phyloP scores from a whole-genome alignment of 108 stramenopile genomes.

The Mayamaea pseudoterrestris region DNA sequence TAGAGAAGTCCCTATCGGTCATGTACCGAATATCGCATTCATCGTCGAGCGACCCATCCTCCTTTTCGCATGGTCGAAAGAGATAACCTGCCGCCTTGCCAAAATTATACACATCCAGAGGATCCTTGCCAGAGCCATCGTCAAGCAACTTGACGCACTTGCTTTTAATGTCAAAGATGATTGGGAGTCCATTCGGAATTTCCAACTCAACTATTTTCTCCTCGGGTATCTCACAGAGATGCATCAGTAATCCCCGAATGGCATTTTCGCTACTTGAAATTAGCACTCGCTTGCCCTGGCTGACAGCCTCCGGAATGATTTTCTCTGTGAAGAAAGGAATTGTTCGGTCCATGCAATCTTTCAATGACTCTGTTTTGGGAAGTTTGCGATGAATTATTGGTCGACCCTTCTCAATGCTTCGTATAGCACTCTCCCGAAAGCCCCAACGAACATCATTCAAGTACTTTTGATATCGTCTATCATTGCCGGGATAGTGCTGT shows the following conservation, averaged over 20 bases:
- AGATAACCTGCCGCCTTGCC: conserved; percentile 67
- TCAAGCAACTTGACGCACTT: conserved; percentile 78
- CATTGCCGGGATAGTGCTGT: conserved; percentile 75
- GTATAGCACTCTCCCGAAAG: conserved; percentile 55
- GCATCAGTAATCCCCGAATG: conserved; percentile 96
- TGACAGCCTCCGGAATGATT: conserved; percentile 78
- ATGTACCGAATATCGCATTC: conserved; percentile 22
- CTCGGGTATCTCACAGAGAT: conserved; percentile 92
- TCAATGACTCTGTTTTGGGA: conserved; percentile 83
- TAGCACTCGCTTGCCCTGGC: conserved; percentile 87
- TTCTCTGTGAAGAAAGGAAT: conserved; percentile 84
- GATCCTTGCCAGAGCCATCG: conserved; percentile 72
- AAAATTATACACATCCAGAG: conserved; percentile 79
- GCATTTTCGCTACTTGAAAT: conserved; percentile 96
- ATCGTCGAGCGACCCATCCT: conserved; percentile 38
- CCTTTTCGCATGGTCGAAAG: conserved; percentile 65
- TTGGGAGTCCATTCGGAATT: conserved; percentile 95
- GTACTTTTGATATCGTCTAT: conserved; percentile 72
- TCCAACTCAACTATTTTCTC: conserved; percentile 86
- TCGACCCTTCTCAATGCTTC: conserved; percentile 60
- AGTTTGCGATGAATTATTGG: conserved; percentile 60
- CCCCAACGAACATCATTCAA: conserved; percentile 65
- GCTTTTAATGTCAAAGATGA: conserved; percentile 73
- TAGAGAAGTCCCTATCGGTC: not conserved
- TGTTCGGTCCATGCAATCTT: conserved; percentile 83